Evolutionary conservation across 176 grass and related monocot species (phyloP).

Genomic region (Cenchrus fungigraminus): DNA sequence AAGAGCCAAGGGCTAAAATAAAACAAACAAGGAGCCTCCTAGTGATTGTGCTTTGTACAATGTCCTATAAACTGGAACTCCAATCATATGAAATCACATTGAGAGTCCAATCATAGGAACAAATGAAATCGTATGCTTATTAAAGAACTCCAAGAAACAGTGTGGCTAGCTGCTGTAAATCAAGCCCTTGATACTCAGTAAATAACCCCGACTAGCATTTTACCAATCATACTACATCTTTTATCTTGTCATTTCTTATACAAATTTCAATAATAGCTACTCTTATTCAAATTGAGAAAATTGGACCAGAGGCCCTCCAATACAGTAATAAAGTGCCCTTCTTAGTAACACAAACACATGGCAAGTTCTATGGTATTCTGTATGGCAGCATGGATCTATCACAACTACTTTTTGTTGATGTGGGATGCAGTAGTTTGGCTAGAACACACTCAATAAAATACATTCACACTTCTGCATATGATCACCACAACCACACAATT

Average conservation of each 20-base stretch:
- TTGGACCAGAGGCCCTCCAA: background rate
- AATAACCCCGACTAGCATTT: background rate
- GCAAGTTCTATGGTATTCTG: background rate
- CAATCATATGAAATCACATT: too few relatives aligned
- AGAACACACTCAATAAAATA: conserved; percentile 1
- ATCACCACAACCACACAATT: conserved; percentile 17
- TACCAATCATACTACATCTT: conserved; percentile 4
- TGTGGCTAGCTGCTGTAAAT: background rate
- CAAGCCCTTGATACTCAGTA: conserved; percentile 14
- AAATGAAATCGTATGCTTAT: background rate
- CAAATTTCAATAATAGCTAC: conserved; percentile 23
- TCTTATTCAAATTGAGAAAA: background rate
- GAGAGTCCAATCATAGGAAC: background rate
- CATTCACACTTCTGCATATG: background rate
- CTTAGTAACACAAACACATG: background rate
- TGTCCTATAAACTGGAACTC: background rate
- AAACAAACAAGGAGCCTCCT: background rate
- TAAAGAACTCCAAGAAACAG: conserved; percentile 1
- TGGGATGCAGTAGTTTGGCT: background rate
- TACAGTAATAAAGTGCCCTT: background rate
- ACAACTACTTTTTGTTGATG: background rate
- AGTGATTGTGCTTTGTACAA: background rate
- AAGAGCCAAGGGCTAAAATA: background rate
- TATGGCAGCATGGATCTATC: background rate
- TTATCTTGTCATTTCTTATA: background rate